Evolutionary conservation across 2,329 filamentous ascomycete species (phyloP).

Genomic region (Chaetothyriales sp.): DNA sequence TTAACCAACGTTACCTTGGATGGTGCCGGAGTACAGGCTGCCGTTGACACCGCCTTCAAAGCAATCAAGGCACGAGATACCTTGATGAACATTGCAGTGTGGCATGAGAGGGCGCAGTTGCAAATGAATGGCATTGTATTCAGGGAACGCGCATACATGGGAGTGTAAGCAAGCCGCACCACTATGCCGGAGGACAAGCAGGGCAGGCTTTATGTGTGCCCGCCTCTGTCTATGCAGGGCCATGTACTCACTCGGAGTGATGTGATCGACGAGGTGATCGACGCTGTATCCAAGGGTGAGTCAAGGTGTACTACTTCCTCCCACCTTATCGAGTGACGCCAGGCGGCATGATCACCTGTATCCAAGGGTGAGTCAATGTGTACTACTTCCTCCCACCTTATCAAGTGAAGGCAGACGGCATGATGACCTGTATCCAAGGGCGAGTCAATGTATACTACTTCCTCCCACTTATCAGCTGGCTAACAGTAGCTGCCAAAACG

Average conservation of each 20-base stretch:
- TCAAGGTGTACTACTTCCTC: neutral
- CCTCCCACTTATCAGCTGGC: too few species aligned
- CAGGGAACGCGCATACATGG: slow-evolving; percentile 40
- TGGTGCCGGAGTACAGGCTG: slow-evolving; percentile 39
- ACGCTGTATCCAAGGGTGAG: slow-evolving; percentile 26
- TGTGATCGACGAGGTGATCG: slow-evolving; percentile 39
- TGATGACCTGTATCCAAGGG: too few species aligned
- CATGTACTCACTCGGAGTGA: slow-evolving; percentile 40
- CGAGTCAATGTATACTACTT: too few species aligned
- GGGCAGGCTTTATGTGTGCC: neutral
- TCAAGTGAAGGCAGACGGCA: too few species aligned
- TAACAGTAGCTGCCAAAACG: too few species aligned
- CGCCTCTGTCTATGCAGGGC: slow-evolving; percentile 22
- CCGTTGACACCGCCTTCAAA: slow-evolving; percentile 36
- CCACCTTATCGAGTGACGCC: slow-evolving; percentile 13
- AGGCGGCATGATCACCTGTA: slow-evolving; percentile 21
- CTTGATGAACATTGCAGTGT: slow-evolving; percentile 43
- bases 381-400: too few species aligned
- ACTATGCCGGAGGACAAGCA: neutral
- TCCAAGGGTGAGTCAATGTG: too few species aligned
- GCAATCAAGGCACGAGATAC: slow-evolving; percentile 38
- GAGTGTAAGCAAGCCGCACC: slow-evolving; percentile 22
- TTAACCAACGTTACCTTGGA: slow-evolving; percentile 37
- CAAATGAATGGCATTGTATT: slow-evolving; percentile 40
- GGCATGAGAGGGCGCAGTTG: slow-evolving; percentile 39